Evolutionary conservation across 192 early-diverging fungal species (phyloP), one percentile per base, ranked within the genome.

Genomic region (Coemansia sp.): DNA sequence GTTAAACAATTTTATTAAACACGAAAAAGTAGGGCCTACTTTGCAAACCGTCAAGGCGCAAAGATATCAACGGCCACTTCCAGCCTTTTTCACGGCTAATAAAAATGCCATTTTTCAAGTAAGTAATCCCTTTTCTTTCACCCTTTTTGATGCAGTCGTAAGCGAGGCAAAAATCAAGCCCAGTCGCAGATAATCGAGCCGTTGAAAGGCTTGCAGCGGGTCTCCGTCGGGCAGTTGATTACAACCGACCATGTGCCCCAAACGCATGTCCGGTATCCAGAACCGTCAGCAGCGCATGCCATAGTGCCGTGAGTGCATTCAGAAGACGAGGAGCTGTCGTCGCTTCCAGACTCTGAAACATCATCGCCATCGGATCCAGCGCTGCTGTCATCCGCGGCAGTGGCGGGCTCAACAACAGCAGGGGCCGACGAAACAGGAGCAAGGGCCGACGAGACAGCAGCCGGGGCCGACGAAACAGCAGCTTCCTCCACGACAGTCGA

Each of bases 251-350:
- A 81, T 7, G 18, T 45, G 12, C 78, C 78, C 78, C 78, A 81
- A 58, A 76, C 66, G 61, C 78, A 81, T 4, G 72, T 66, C 38
- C 58, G 60, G 69, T 72, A 81, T 0, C 73, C 78, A 7, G 69
- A 24, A 10, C 64, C 63, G 44, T 53, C 48, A 2, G 66, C 38
- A 24, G 48, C 45, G 73, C 78, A 81, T n/a, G 36, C 20, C 61
- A 65, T 59, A 4, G 35, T 58, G 16, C 78, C 78, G 52, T 81
- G 78, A 1, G 57, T 66, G 73, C 78, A 76, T 2, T n/a, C 26
- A 52, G 35, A 39, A 2, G 62, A 21, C 33, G 63, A 24, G 15
- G 35, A 44, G 20, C 36, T 45, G 44, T 5, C 46, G 52, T 26
- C 20, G 4, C 60, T 44, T 20, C 53, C 18, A 16, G 45, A 6